These are phyloP conservation scores for Colletotrichum gigasporum DNA, from an alignment of 2,329 filamentous ascomycete species.

Conservation along the genomic window DNA sequence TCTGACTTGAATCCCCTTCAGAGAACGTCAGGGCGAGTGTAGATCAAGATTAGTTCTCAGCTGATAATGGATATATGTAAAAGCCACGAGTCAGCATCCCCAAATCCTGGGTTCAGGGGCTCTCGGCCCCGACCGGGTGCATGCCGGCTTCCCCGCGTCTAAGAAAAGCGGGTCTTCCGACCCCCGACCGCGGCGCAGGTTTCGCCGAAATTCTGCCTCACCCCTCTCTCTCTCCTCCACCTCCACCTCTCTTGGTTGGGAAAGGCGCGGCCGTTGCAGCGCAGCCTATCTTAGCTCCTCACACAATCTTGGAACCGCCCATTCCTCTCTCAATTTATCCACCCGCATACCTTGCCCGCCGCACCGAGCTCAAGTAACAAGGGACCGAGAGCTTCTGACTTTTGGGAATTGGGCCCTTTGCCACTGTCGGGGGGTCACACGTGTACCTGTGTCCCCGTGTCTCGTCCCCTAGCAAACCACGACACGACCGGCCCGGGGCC, in stretches of 20 bases:
- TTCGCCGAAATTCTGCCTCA: constrained; percentile 29
- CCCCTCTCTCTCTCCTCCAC: background rate
- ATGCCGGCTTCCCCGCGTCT: constrained; percentile 28
- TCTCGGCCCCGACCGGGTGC: constrained; percentile 18
- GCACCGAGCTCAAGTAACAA: constrained; percentile 2
- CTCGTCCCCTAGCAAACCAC: too few species aligned
- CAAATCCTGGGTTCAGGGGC: background rate
- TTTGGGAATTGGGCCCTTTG: too few species aligned
- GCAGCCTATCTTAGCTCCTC: constrained; percentile 24
- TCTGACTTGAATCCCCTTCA: too few species aligned
- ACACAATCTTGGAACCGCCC: constrained; percentile 9
- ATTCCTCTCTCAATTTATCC: constrained; percentile 14
- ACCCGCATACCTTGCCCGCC: constrained; percentile 16
- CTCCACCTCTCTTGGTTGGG: background rate
- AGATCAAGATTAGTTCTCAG: too few species aligned
- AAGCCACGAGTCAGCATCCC: background rate
- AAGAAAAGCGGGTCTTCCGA: background rate
- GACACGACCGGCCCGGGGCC: constrained; percentile 28
- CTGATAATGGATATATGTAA: too few species aligned
- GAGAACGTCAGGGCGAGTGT: too few species aligned
- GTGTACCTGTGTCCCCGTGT: too few species aligned
- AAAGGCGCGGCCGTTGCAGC: constrained; percentile 10
- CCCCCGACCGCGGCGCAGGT: constrained; percentile 22
- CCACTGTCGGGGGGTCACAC: too few species aligned
- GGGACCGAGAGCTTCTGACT: constrained; percentile 5